phyloP scores from a whole-genome alignment of 2,329 filamentous ascomycete genomes.

The Cryphonectria carpinicola region DNA sequence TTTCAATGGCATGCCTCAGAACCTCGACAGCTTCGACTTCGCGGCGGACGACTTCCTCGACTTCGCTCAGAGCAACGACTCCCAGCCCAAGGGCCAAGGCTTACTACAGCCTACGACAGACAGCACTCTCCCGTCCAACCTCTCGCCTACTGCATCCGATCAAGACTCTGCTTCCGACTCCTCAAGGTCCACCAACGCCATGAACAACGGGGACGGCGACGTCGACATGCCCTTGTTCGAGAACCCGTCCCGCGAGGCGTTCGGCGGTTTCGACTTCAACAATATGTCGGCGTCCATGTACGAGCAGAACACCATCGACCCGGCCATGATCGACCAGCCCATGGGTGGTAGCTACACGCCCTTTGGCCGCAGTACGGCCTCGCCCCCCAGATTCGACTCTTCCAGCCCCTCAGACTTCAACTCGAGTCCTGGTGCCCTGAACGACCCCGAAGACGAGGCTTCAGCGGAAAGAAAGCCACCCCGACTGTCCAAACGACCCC shows the following conservation, averaged over 20 bases:
- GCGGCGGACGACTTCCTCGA: constrained; percentile 20
- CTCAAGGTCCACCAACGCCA: constrained; percentile 48
- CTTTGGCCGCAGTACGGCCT: constrained; percentile 35
- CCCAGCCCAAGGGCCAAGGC: constrained; percentile 27
- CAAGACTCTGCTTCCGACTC: constrained; percentile 57
- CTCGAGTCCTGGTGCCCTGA: constrained; percentile 45
- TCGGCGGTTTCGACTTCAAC: constrained; percentile 43
- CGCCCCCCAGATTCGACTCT: constrained; percentile 32
- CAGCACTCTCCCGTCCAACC: constrained; percentile 45
- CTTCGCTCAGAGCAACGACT: constrained; percentile 25
- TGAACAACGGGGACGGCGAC: constrained; percentile 48
- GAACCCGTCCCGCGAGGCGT: constrained; percentile 39
- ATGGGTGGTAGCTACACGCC: constrained; percentile 16
- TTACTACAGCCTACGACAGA: constrained; percentile 32
- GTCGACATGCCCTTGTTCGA: constrained; percentile 44
- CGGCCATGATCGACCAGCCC: constrained; percentile 36
- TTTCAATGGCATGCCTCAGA: not conserved
- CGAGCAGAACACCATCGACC: constrained; percentile 42
- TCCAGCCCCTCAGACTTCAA: constrained; percentile 46
- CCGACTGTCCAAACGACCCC: constrained; percentile 25
- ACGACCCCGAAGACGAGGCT: constrained; percentile 32
- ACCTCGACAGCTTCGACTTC: constrained; percentile 16
- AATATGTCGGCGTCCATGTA: constrained; percentile 42
- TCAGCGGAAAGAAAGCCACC: constrained; percentile 15
- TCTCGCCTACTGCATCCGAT: constrained; percentile 47